A percentile compares a stretch with the other conserved stretches of the same genome.
Conservation (phyloP, 768 basidiomycete genomes). For the Trametes meyenii region DNA sequence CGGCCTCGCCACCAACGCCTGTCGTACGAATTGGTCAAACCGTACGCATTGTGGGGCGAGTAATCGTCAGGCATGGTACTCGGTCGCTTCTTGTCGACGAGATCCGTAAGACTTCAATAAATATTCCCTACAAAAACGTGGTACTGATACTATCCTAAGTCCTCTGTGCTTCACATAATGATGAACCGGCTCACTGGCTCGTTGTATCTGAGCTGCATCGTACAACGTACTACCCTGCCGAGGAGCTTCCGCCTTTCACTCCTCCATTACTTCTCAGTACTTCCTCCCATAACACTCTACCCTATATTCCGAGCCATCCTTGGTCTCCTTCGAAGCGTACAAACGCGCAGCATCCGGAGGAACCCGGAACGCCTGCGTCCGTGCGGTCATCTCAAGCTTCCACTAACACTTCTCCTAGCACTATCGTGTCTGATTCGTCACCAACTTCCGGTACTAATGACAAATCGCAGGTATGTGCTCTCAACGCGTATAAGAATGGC, state of each 20-base stretch:
- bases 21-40: constrained; percentile 19
- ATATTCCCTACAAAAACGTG: too few relatives aligned
- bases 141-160: constrained; percentile 27
- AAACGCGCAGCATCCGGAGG: constrained; percentile 1
- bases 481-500: not conserved
- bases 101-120: constrained; percentile 17
- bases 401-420: constrained; percentile 11
- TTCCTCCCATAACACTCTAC: constrained; percentile 1
- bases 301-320: not conserved
- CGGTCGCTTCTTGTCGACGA: constrained; percentile 22
- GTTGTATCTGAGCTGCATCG: constrained; percentile 55
- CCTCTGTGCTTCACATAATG: constrained; percentile 51
- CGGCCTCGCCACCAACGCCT: constrained; percentile 13
- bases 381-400: constrained; percentile 6
- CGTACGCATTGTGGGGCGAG: constrained; percentile 19
- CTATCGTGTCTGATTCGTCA: not conserved
- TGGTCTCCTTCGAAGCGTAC: constrained; percentile 8
- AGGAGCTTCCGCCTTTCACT: constrained; percentile 48
- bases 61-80: constrained; percentile 16
- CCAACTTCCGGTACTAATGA: not conserved
- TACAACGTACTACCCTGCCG: constrained; percentile 47
- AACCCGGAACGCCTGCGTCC: constrained; percentile 14
- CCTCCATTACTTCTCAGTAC: constrained; percentile 34
- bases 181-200: constrained; percentile 62
- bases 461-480: constrained; percentile 16